Evolutionary conservation across 2,329 filamentous ascomycete genomes (phyloP).

Genomic region (Pochonia chlamydosporia): DNA sequence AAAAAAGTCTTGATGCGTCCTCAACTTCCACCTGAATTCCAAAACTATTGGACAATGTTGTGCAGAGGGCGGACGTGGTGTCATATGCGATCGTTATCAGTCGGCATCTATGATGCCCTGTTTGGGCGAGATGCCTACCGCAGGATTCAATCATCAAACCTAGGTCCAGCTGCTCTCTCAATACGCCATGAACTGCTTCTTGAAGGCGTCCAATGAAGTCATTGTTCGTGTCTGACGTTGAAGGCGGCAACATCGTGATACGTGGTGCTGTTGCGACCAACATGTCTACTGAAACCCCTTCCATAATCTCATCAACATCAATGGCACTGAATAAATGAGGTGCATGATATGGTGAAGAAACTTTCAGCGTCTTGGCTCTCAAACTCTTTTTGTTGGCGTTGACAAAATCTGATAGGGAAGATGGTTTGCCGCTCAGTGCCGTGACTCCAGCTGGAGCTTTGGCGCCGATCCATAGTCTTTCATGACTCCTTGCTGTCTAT

Average conservation of each 20-base stretch:
- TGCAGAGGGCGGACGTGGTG: not conserved
- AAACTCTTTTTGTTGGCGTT: constrained; percentile 3
- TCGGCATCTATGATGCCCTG: not conserved
- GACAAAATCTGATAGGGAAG: constrained; percentile 13
- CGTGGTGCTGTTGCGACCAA: not conserved
- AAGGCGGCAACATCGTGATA: not conserved
- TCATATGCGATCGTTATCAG: not conserved
- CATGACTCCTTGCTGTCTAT: no score
- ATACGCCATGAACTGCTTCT: not conserved
- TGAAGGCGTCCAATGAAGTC: not conserved
- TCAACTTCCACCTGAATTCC: not conserved
- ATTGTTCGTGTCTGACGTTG: not conserved
- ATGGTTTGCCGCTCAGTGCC: constrained; percentile 19
- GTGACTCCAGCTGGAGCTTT: constrained; percentile 12
- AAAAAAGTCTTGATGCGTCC: not conserved
- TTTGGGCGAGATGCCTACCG: not conserved
- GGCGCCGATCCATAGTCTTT: constrained; percentile 21
- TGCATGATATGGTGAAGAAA: constrained; percentile 20
- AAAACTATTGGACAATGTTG: not conserved
- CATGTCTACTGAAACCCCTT: not conserved
- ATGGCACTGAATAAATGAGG: constrained; percentile 13
- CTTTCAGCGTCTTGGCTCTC: constrained; percentile 12
- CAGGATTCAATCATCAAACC: not conserved
- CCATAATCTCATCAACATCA: not conserved
- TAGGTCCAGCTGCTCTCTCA: not conserved